phyloP scores from a whole-genome alignment of 768 basidiomycete species.

The Tremella fuciformis region DNA sequence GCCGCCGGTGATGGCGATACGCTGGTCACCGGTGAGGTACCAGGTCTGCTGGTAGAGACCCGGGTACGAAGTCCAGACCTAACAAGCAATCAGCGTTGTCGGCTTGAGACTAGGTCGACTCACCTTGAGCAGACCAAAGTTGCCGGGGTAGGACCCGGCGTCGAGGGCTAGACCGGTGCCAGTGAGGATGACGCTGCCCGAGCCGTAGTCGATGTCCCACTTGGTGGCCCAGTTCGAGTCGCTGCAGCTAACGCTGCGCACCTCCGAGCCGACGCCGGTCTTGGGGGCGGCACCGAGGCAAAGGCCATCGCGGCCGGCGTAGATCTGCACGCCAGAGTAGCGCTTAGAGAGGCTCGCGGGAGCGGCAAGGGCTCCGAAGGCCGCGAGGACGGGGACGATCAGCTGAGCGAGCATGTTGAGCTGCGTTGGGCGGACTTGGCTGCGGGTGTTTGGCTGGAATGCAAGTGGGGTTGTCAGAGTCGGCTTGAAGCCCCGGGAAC shows the following conservation, averaged over 20 bases:
- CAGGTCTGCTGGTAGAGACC: conserved; percentile 29
- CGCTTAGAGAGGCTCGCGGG: not conserved
- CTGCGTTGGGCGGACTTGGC: too few relatives aligned
- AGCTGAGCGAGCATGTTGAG: too few relatives aligned
- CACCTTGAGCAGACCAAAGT: conserved; percentile 16
- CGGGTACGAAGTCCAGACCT: conserved; percentile 20
- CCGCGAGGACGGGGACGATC: too few relatives aligned
- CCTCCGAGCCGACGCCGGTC: not conserved
- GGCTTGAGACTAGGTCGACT: too few relatives aligned
- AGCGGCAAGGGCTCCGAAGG: too few relatives aligned
- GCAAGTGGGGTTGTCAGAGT: too few relatives aligned
- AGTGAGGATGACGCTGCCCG: conserved; percentile 14
- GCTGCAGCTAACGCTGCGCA: not conserved
- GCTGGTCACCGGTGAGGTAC: conserved; percentile 38
- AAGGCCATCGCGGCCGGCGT: not conserved
- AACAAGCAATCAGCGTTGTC: too few relatives aligned
- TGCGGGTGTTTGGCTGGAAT: too few relatives aligned
- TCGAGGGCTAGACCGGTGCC: conserved; percentile 19
- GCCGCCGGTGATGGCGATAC: conserved; percentile 49
- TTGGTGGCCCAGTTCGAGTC: not conserved
- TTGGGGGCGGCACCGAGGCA: conserved; percentile 2
- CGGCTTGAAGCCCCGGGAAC: too few relatives aligned
- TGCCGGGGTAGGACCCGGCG: conserved; percentile 18
- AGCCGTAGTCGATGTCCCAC: conserved; percentile 22
- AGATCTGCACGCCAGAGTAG: not conserved